These are phyloP conservation scores for Aureoboletus auriporus DNA, from an alignment of 768 basidiomycete genomes.

Conservation along the genomic window DNA sequence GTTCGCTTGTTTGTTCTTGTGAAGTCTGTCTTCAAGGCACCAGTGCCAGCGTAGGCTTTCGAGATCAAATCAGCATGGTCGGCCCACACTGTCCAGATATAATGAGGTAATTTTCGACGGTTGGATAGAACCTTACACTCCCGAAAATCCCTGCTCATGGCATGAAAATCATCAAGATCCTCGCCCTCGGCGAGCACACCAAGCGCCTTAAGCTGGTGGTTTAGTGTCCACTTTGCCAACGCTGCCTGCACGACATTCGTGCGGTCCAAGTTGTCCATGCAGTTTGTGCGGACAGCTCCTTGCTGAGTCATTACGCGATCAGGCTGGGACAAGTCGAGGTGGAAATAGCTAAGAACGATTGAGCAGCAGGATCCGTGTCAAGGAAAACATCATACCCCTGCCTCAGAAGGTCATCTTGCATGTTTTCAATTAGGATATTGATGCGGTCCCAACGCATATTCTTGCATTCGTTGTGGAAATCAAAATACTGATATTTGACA, in stretches of 20 bases:
- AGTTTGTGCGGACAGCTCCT: slow-evolving; percentile 88
- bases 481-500: slow-evolving; percentile 90
- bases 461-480: slow-evolving; percentile 95
- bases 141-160: slow-evolving; percentile 78
- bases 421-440: slow-evolving; percentile 68
- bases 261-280: slow-evolving; percentile 95
- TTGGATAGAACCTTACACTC: slow-evolving; percentile 57
- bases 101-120: slow-evolving; percentile 1
- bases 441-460: slow-evolving; percentile 95
- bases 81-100: slow-evolving; percentile 76
- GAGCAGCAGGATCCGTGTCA: slow-evolving; percentile 1
- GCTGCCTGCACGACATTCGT: slow-evolving; percentile 97
- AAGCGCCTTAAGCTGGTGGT: slow-evolving; percentile 66
- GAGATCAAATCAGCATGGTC: slow-evolving; percentile 93
- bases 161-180: slow-evolving; percentile 76
- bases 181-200: slow-evolving; percentile 71
- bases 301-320: slow-evolving; percentile 57
- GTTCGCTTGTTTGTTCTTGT: slow-evolving; percentile 92
- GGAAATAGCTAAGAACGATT: slow-evolving; percentile 63
- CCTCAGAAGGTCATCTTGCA: slow-evolving; percentile 64
- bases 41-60: slow-evolving; percentile 90
- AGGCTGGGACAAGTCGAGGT: slow-evolving; percentile 46
- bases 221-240: slow-evolving; percentile 81
- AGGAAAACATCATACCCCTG: slow-evolving; percentile 49
- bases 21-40: slow-evolving; percentile 94